These are phyloP conservation scores for Candida namnaoensis DNA, from an alignment of 805 yeast genomes.

Conservation along the genomic window DNA sequence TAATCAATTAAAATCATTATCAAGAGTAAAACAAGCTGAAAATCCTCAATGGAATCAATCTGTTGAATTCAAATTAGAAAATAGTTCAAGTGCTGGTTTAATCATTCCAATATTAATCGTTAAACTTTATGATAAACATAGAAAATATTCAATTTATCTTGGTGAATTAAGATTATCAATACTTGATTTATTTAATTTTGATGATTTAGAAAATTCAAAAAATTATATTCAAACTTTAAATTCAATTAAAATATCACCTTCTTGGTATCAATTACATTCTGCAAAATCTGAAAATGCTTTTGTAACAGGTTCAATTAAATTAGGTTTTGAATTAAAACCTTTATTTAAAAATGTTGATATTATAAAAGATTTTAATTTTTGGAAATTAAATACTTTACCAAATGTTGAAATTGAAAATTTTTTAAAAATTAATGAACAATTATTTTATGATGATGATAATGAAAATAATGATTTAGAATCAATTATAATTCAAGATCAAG, in stretches of 20 bases:
- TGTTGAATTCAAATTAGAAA: conserved; percentile 6
- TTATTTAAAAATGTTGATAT: conserved; percentile 4
- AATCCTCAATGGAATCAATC: conserved; percentile 16
- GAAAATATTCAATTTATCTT: conserved; percentile 15
- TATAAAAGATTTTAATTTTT: conserved; percentile 11
- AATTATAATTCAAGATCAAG: no score
- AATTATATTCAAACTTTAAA: background rate
- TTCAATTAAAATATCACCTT: conserved; percentile 14
- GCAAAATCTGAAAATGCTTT: conserved; percentile 28
- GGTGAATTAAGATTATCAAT: conserved; percentile 18
- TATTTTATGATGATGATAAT: conserved; percentile 10
- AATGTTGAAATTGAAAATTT: conserved; percentile 1
- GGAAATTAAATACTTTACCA: conserved; percentile 5
- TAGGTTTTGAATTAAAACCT: conserved; percentile 30
- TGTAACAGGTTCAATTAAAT: conserved; percentile 38
- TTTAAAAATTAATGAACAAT: conserved; percentile 14
- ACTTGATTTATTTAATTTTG: conserved; percentile 6
- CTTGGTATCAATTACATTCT: conserved; percentile 38
- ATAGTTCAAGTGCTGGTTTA: conserved; percentile 5
- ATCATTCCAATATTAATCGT: conserved; percentile 15
- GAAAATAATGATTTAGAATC: conserved; percentile 1
- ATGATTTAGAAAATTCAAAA: conserved; percentile 2
- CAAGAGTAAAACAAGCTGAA: conserved; percentile 12
- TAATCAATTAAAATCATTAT: conserved; percentile 11
- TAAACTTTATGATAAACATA: conserved; percentile 11